Evolutionary conservation across 768 basidiomycete genomes (phyloP).

Genomic region (Leucocoprinus sp.): DNA sequence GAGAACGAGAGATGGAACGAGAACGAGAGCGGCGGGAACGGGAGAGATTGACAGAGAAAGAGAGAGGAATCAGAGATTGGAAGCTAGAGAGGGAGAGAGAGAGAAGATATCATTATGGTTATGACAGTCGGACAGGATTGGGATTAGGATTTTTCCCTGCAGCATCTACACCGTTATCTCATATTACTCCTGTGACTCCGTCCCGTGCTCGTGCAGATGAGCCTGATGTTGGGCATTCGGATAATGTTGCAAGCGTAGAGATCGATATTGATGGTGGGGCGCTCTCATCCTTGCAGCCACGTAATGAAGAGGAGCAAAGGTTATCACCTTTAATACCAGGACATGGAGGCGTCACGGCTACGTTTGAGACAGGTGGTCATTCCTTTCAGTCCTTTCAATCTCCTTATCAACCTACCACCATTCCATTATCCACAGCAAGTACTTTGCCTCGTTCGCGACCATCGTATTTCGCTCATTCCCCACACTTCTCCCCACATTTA

Average conservation of each 20-base stretch:
- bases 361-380: background rate
- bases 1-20: slow-evolving; percentile 16
- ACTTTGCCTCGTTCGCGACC: background rate
- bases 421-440: background rate
- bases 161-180: too few relatives aligned
- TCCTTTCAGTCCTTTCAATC: slow-evolving; percentile 4
- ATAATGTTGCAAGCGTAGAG: background rate
- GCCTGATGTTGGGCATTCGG: background rate
- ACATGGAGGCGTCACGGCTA: background rate
- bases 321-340: background rate
- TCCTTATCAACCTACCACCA: background rate
- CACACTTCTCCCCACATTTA: too few relatives aligned
- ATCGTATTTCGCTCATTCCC: too few relatives aligned
- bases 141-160: too few relatives aligned
- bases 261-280: background rate
- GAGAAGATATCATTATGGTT: too few relatives aligned
- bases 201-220: background rate
- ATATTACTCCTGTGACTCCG: too few relatives aligned
- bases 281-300: background rate
- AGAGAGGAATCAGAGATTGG: slow-evolving; percentile 5
- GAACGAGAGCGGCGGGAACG: slow-evolving; percentile 10
- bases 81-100: slow-evolving; percentile 7
- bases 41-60: slow-evolving; percentile 13
- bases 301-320: background rate
- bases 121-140: background rate